Evolutionary conservation across 2,329 filamentous ascomycete genomes (phyloP), one percentile per base, ranked within the genome.

Genomic region (Penicillium sp.): DNA sequence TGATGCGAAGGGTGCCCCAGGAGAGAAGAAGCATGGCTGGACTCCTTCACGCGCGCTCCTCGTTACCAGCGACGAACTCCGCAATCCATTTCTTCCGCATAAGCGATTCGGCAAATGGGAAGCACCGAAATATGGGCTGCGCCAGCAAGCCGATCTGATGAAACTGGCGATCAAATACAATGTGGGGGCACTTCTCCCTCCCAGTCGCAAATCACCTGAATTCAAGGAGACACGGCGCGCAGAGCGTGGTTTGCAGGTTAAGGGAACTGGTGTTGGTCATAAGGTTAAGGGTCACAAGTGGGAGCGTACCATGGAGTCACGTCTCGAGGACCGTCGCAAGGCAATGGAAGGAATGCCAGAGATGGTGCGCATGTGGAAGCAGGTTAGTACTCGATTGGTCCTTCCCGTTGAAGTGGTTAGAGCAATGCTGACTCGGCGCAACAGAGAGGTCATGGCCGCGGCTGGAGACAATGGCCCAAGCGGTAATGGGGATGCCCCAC

Each of bases 281-380:
- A 87, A 84, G 77, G 93, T 97, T 75, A 99, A 97, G 88, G 94
- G 94, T 76, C 93, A 97, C 78, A 83, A 86, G 68, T 90, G 93
- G 86, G 94, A 99, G 82, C 86, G 94, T 73, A 89, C 89, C 70
- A 81, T 97, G 80, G 88, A 90, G 78, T 82, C 84, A 61, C 89
- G 88, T 77, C 84, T 97, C 83, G 91, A 96, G 75, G 86, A 90
- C 79, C 87, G 92, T 78, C 89, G 89, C 83, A 85, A 90, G 76
- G 94, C 94, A 59, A 97, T 97, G 91, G 77, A 96, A 80, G 87
- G 88, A 59, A 99, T 99, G 94, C 92, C 93, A 63, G 86, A 89
- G 70, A 85, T 97, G 80, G 90, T 99, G 74, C 86, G 89, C 76
- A 83, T 89, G 75, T 99, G 93, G 94, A 96, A 96, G 79, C 87